Conservation (phyloP, 2,329 filamentous ascomycete genomes). For the Fusarium sarcochroum region DNA sequence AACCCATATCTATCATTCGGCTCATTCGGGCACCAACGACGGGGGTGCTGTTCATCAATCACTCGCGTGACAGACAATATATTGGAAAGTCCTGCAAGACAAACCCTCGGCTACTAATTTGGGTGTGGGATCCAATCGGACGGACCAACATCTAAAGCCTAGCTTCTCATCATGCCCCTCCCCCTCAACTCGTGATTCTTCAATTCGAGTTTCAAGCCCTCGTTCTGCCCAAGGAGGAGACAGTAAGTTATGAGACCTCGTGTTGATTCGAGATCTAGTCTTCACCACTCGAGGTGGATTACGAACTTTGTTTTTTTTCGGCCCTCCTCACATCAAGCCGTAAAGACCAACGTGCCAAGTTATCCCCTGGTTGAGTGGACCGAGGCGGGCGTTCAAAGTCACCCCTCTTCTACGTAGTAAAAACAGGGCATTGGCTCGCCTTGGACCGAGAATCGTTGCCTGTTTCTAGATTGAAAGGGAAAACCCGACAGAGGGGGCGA, state of each 20-base stretch:
- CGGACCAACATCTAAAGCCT: not conserved
- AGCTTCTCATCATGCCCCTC: constrained; percentile 16
- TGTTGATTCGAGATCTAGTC: not conserved
- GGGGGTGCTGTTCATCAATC: no score
- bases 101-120: not conserved
- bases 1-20: no score
- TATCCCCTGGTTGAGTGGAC: constrained; percentile 20
- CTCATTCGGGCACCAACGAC: no score
- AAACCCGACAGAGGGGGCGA: not conserved
- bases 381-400: constrained; percentile 4
- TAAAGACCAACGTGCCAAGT: not conserved
- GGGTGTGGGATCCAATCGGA: constrained; percentile 8
- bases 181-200: constrained; percentile 18
- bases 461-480: not conserved
- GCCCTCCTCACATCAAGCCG: constrained; percentile 26
- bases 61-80: no score
- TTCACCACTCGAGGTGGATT: not conserved
- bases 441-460: not conserved
- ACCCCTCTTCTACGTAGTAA: constrained; percentile 14
- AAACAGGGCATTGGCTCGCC: constrained; percentile 17
- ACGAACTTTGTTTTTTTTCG: not conserved
- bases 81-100: no score
- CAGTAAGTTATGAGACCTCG: not conserved
- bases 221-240: constrained; percentile 8
- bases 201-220: constrained; percentile 15